Evolutionary conservation across 345 rosid species (phyloP).

Genomic region (Ceriops decandra): DNA sequence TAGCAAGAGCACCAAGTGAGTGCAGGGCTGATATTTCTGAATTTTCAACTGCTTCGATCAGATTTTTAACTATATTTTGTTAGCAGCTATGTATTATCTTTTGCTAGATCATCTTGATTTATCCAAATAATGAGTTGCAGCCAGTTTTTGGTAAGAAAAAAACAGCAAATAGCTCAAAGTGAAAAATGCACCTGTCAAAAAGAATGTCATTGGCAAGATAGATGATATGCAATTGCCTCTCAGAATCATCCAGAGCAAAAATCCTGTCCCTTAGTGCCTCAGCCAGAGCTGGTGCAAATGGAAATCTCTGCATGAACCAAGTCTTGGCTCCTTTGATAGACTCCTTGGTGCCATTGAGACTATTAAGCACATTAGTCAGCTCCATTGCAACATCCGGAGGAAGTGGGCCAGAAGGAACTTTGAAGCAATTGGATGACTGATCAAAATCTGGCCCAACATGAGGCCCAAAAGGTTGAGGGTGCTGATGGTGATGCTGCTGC

Average conservation of each 20-base stretch:
- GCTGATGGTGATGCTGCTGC: conserved; percentile 70
- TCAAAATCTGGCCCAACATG: conserved; percentile 78
- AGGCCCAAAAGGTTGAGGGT: conserved; percentile 49
- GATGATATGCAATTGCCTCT: conserved; percentile 87
- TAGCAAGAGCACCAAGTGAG: no score
- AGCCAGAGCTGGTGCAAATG: conserved; percentile 91
- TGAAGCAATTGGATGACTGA: conserved; percentile 54
- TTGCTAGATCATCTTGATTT: neutral
- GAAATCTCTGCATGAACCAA: conserved; percentile 99
- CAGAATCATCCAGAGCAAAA: conserved; percentile 78
- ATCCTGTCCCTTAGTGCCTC: conserved; percentile 87
- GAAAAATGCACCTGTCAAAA: conserved; percentile 69
- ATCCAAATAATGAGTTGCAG: neutral
- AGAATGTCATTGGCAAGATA: conserved; percentile 96
- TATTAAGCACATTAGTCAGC: conserved; percentile 62
- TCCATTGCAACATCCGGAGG: conserved; percentile 87
- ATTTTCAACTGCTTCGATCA: no score
- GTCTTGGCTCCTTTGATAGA: conserved; percentile 93
- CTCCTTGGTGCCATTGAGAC: conserved; percentile 93
- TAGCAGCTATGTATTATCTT: neutral
- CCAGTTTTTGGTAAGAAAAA: neutral
- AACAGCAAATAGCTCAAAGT: conserved; percentile 7
- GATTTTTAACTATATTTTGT: neutral
- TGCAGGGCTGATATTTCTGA: no score
- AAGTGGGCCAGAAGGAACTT: conserved; percentile 78